Evolutionary conservation across 225 moss, liverwort and hornwort species (phyloP).

Genomic region (Straminergon stramineum): DNA sequence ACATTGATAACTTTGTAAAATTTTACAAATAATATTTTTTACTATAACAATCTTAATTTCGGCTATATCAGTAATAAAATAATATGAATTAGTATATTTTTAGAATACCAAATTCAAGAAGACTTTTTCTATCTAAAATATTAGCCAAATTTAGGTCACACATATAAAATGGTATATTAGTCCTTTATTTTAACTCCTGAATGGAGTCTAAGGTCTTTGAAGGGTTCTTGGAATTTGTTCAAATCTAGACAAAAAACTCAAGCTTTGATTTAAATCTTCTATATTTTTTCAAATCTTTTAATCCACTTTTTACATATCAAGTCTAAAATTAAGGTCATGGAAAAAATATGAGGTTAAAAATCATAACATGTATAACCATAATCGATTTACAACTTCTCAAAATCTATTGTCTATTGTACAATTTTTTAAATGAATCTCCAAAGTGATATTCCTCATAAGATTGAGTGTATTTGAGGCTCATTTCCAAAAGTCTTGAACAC

Average conservation of each 20-base stretch:
- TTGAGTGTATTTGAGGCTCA: not conserved
- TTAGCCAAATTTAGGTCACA: not conserved
- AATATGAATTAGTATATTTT: rapidly evolving
- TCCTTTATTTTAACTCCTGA: not conserved
- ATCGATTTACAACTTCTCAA: not conserved
- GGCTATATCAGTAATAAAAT: too few relatives aligned
- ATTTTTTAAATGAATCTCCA: not conserved
- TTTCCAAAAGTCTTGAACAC: not conserved
- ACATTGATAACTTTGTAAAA: too few relatives aligned
- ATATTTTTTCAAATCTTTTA: not conserved
- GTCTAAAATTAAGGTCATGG: not conserved
- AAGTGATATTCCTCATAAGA: rapidly evolving
- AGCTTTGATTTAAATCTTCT: rapidly evolving
- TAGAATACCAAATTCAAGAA: not conserved
- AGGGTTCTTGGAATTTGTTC: rapidly evolving
- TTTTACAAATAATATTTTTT: not conserved
- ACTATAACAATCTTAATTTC: not conserved
- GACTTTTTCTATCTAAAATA: not conserved
- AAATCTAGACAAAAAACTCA: not conserved
- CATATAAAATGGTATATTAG: not conserved
- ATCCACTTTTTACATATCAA: not conserved
- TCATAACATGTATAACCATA: not conserved
- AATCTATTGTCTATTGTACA: not conserved
- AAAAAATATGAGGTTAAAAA: not conserved
- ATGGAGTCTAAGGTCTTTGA: too few relatives aligned